Base-by-base conservation (phyloP, 2,329 filamentous ascomycete genomes). In the Lasiodiplodia sp. region DNA sequence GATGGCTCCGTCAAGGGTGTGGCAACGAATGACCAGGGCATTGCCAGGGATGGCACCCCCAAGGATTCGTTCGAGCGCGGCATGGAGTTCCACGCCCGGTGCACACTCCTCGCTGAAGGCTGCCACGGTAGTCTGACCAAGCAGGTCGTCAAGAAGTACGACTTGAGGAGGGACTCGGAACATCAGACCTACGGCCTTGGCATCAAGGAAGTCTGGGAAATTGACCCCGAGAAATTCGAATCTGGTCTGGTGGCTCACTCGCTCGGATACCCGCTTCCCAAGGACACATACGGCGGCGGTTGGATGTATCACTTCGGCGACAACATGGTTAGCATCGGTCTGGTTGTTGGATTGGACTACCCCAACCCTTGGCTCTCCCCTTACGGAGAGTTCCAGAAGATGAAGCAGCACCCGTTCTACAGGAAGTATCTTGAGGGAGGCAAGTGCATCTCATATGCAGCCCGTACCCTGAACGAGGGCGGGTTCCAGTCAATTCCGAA, bases 271-370 rank as follows among this genome's bases (percentile, higher is more conserved):
- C 96, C 96, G 23, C 83, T 99, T 55, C 88, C 93, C 18, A 88
- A 86, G 74, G 91, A 98, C 77, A 96, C 94, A 10, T 99, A 99
- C 78, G 96, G 96, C 73, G 96, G 96, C 72, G 94, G 92, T 25
- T 99, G 94, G 90, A 94, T 99, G 92, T 99, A 99, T 78, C 96
- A 99, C 81, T 99, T 98, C 80, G 96, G 94, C 47, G 95, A 99
- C 75, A 99, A 98, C 81, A 87, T 98, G 75, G 95, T 99, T 70
- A 94, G 90, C 73, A 86, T 99, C 68, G 96, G 96, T 28, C 85
- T 98, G 21, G 96, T 99, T 12, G 92, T 96, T 47, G 94, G 94
- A 28, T 87, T 99, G 66, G 96, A 99, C 84, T 99, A 99, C 79
- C 87, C 92, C 52, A 99, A 99, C 81, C 96, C 96, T 0, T 99